phyloP scores from a whole-genome alignment of 2,329 filamentous ascomycete genomes.

The Cladosporium sp. region DNA sequence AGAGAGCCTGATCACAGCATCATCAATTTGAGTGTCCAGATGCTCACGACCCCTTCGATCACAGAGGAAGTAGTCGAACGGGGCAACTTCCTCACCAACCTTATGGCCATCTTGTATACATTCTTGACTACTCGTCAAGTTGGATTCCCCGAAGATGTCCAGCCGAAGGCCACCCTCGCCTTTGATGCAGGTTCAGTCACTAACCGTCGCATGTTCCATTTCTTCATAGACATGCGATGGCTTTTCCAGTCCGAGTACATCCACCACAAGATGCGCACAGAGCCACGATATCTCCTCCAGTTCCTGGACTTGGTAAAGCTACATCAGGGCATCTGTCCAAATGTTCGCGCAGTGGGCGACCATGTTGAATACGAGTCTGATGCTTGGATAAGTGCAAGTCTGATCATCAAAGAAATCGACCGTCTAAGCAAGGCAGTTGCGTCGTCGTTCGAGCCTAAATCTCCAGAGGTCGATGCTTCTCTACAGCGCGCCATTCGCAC shows the following conservation, averaged over 20 bases:
- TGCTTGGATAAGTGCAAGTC: conserved; percentile 93
- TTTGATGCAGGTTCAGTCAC: conserved; percentile 95
- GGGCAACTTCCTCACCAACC: conserved; percentile 91
- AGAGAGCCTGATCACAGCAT: conserved; percentile 97
- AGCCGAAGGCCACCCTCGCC: conserved; percentile 80
- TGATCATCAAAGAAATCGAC: conserved; percentile 94
- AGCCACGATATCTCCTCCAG: conserved; percentile 86
- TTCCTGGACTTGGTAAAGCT: conserved; percentile 95
- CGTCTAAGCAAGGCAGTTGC: conserved; percentile 85
- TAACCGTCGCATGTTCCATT: conserved; percentile 94
- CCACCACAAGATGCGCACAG: conserved; percentile 77
- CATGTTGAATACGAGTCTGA: conserved; percentile 99
- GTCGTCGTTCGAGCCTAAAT: conserved; percentile 73
- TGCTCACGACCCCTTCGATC: conserved; percentile 95
- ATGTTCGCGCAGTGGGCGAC: conserved; percentile 85
- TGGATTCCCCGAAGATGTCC: conserved; percentile 86
- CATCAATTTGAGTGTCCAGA: conserved; percentile 94
- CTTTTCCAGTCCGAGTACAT: conserved; percentile 87
- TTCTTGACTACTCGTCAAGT: conserved; percentile 96
- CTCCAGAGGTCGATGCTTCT: conserved; percentile 53
- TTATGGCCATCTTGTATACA: conserved; percentile 95
- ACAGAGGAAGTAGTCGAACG: conserved; percentile 93
- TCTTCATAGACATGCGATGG: conserved; percentile 92
- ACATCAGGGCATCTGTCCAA: conserved; percentile 95
- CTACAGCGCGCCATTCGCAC: conserved; percentile 72